Conservation (phyloP, 2,329 filamentous ascomycete genomes). For the Aureobasidium vineae region DNA sequence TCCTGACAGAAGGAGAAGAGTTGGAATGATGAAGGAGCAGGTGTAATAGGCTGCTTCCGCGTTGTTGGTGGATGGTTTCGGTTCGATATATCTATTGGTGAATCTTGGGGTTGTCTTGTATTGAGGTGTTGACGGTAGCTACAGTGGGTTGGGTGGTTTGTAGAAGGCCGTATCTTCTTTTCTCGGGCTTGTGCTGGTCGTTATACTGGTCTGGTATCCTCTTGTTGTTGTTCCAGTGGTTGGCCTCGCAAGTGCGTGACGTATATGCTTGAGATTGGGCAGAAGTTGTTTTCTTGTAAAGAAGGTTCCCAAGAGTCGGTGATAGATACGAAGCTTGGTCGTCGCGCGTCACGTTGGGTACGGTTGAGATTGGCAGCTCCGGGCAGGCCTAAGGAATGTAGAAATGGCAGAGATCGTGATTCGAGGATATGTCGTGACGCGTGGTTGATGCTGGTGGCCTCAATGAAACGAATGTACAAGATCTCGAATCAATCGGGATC, state of each 20-base stretch:
- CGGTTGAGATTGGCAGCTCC: not conserved
- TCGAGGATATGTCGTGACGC: not conserved
- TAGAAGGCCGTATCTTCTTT: not conserved
- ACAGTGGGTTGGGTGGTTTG: not conserved
- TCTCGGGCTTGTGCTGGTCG: not conserved
- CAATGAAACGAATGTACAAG: not conserved
- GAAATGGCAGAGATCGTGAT: not conserved
- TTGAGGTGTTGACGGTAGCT: not conserved
- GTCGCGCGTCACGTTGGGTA: not conserved
- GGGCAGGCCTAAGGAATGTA: slow-evolving; percentile 11
- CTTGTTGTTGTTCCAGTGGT: not conserved
- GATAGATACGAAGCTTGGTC: not conserved
- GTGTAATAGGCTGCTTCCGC: not conserved
- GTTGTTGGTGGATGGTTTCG: not conserved
- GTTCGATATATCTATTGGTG: not conserved
- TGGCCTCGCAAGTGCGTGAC: not conserved
- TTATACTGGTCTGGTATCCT: not conserved
- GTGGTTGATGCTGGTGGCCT: not conserved
- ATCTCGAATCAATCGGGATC: slow-evolving; percentile 1
- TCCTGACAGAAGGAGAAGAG: no score
- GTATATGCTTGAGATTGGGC: not conserved
- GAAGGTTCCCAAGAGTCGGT: not conserved
- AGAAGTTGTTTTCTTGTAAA: not conserved
- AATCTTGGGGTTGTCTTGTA: not conserved
- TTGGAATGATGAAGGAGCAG: no score